These are phyloP conservation scores for Wolfiporia cocos DNA, from an alignment of 1,284 basidiomycete genomes.

Conservation along the genomic window DNA sequence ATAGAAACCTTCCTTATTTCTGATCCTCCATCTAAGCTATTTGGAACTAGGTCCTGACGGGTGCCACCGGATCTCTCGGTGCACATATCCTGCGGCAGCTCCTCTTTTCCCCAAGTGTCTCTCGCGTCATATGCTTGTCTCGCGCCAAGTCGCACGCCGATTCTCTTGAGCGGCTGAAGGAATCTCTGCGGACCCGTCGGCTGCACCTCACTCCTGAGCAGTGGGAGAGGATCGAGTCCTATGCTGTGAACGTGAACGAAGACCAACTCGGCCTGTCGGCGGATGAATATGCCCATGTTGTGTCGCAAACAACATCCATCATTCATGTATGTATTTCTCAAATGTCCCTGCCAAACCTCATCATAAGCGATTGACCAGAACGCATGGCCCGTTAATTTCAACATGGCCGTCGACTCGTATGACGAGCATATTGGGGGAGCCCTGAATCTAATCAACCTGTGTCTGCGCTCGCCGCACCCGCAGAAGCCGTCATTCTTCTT, in stretches of 20 bases:
- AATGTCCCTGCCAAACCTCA: background rate
- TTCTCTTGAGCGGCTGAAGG: slow-evolving; percentile 29
- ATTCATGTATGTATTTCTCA: slow-evolving; percentile 35
- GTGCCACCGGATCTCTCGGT: slow-evolving; percentile 57
- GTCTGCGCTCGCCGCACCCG: slow-evolving; percentile 36
- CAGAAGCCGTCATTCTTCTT: slow-evolving; percentile 41
- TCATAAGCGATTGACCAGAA: slow-evolving; percentile 23
- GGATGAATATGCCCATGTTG: slow-evolving; percentile 32
- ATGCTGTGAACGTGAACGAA: slow-evolving; percentile 37
- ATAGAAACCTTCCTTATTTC: background rate
- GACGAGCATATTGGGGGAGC: slow-evolving; percentile 46
- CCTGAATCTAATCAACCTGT: slow-evolving; percentile 47
- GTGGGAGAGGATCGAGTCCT: slow-evolving; percentile 30
- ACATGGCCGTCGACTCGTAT: slow-evolving; percentile 38
- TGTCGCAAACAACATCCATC: slow-evolving; percentile 33
- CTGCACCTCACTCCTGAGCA: slow-evolving; percentile 12
- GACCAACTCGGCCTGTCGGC: slow-evolving; percentile 34
- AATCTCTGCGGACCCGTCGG: slow-evolving; percentile 24
- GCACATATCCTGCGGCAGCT: slow-evolving; percentile 50
- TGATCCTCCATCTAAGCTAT: background rate
- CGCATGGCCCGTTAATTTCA: slow-evolving; percentile 45
- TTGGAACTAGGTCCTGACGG: slow-evolving; percentile 38
- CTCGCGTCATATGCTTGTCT: slow-evolving; percentile 45
- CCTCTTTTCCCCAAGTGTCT: slow-evolving; percentile 28
- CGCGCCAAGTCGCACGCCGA: slow-evolving; percentile 36